phyloP scores from a whole-genome alignment of 2,329 filamentous ascomycete genomes.

The Trichoderma lentiforme region DNA sequence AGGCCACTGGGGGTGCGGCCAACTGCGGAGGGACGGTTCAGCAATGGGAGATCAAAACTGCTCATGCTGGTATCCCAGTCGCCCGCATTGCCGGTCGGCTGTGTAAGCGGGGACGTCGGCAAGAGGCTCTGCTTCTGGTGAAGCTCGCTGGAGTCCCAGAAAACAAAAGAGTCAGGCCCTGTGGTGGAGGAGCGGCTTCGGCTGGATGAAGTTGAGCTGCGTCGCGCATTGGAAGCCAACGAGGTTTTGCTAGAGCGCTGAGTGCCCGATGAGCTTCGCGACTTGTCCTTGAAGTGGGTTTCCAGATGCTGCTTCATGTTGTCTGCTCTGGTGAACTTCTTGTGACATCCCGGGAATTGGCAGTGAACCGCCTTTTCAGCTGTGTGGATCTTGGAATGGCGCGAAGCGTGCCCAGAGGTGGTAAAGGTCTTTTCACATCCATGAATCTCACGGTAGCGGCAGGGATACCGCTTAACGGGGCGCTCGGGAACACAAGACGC shows the following conservation, averaged over 20 bases:
- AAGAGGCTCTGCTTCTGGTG: slow-evolving; percentile 35
- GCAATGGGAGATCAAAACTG: slow-evolving; percentile 42
- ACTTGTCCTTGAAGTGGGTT: slow-evolving; percentile 67
- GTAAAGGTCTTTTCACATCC: slow-evolving; percentile 78
- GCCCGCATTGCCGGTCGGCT: slow-evolving; percentile 33
- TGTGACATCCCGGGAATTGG: slow-evolving; percentile 66
- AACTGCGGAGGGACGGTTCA: slow-evolving; percentile 41
- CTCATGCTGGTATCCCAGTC: slow-evolving; percentile 50
- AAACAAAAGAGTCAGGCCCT: slow-evolving; percentile 26
- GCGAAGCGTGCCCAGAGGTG: slow-evolving; percentile 79
- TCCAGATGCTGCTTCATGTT: slow-evolving; percentile 86
- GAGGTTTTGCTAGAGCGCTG: slow-evolving; percentile 33
- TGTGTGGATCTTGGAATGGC: slow-evolving; percentile 81
- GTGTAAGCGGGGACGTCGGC: slow-evolving; percentile 26
- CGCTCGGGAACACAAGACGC: slow-evolving; percentile 42
- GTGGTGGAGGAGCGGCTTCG: slow-evolving; percentile 32
- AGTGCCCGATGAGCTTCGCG: slow-evolving; percentile 40
- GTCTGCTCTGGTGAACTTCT: slow-evolving; percentile 77
- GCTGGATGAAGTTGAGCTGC: slow-evolving; percentile 31
- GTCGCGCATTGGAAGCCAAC: slow-evolving; percentile 31
- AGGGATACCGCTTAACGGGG: slow-evolving; percentile 66
- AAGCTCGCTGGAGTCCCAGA: slow-evolving; percentile 42
- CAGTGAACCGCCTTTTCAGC: slow-evolving; percentile 73
- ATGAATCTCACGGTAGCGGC: slow-evolving; percentile 67
- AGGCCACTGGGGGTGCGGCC: slow-evolving; percentile 48